Evolutionary conservation across 352 stramenopile genomes (phyloP).

Genomic region (Pythium plurisporium): DNA sequence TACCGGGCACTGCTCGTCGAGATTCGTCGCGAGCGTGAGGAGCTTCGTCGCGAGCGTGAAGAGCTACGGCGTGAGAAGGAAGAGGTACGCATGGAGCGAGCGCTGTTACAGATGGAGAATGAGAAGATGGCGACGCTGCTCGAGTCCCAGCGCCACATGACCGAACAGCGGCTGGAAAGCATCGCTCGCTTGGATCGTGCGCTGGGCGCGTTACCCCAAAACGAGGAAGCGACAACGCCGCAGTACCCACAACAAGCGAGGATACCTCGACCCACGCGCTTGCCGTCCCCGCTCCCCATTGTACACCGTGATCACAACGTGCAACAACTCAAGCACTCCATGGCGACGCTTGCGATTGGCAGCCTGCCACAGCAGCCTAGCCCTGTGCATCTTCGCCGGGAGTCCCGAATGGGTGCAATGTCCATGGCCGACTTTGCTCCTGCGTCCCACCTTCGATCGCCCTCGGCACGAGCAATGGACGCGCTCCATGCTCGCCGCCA

Average conservation of each 20-base stretch:
- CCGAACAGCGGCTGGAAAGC: conserved; percentile 45
- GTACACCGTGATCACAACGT: conserved; percentile 15
- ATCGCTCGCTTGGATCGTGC: conserved; percentile 15
- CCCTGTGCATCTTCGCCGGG: conserved; percentile 15
- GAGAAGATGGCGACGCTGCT: conserved; percentile 64
- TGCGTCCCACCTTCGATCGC: conserved; percentile 23
- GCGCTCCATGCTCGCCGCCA: conserved; percentile 44
- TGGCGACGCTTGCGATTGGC: conserved; percentile 6
- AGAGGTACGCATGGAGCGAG: conserved; percentile 62
- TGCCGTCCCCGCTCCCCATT: conserved; percentile 14
- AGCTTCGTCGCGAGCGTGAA: conserved; percentile 65
- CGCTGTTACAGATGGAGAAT: conserved; percentile 68
- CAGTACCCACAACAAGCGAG: neutral
- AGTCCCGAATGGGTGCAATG: conserved; percentile 41
- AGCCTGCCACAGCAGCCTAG: conserved; percentile 1
- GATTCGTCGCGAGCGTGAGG: conserved; percentile 69
- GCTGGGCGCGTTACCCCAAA: neutral
- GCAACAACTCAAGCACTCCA: conserved; percentile 14
- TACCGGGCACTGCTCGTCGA: conserved; percentile 60
- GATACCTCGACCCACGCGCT: neutral
- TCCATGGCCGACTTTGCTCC: conserved; percentile 63
- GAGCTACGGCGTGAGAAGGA: conserved; percentile 66
- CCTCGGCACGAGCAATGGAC: conserved; percentile 19
- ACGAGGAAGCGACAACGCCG: neutral
- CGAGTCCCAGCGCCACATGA: conserved; percentile 51